phyloP scores from a whole-genome alignment of 352 stramenopile species.

The Blastocystis sp. region DNA sequence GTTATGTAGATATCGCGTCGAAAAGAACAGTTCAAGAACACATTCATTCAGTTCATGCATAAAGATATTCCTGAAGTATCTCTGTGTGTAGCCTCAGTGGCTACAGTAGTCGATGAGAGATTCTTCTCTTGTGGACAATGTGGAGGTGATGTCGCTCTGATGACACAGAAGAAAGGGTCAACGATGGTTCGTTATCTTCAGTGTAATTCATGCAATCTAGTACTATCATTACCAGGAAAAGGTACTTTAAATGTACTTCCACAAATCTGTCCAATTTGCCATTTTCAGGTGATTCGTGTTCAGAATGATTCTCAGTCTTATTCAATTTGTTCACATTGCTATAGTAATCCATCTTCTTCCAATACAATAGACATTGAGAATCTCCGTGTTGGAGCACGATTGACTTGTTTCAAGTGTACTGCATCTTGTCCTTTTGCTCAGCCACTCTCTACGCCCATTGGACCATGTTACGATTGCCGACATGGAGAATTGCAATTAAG shows the following conservation, averaged over 20 bases:
- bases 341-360: conserved; percentile 61
- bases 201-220: conserved; percentile 62
- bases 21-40: conserved; percentile 78
- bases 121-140: conserved; percentile 63
- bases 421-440: conserved; percentile 61
- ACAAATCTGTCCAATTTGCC: conserved; percentile 64
- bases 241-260: conserved; percentile 1
- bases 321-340: conserved; percentile 66
- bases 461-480: conserved; percentile 1
- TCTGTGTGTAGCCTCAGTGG: not conserved
- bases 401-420: conserved; percentile 63
- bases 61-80: conserved; percentile 71
- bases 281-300: conserved; percentile 65
- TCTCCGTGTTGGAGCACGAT: conserved; percentile 29
- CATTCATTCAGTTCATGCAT: conserved; percentile 75
- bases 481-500: not conserved
- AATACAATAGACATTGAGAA: conserved; percentile 23
- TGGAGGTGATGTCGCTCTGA: conserved; percentile 63
- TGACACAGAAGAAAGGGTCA: conserved; percentile 62
- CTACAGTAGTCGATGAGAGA: not conserved
- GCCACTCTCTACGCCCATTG: not conserved
- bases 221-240: conserved; percentile 62
- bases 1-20: conserved; percentile 66
- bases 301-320: not conserved
- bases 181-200: conserved; percentile 67